Percentiles rank a stretch among this genome's conserved stretches.
Evolutionary conservation across 805 yeast genomes (phyloP).

Genomic region (Ogataea paraovalis): DNA sequence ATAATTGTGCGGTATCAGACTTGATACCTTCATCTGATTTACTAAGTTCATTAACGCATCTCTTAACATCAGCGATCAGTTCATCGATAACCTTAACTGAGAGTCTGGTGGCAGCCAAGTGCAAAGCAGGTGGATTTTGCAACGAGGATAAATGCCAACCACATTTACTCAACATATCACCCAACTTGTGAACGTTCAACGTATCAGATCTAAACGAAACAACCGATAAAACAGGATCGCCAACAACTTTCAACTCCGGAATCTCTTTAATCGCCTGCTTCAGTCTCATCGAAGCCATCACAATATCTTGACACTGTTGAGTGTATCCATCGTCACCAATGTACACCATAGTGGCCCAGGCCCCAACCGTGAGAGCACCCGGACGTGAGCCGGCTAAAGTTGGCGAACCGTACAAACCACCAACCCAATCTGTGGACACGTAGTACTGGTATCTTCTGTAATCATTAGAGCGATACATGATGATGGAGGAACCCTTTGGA

Average conservation of each 20-base stretch:
- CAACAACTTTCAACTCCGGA: conserved; percentile 64
- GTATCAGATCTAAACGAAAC: conserved; percentile 63
- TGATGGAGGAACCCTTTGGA: conserved; percentile 91
- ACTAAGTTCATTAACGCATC: conserved; percentile 38
- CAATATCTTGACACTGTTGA: conserved; percentile 61
- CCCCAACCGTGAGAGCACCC: conserved; percentile 95
- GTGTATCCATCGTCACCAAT: conserved; percentile 84
- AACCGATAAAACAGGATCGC: conserved; percentile 84
- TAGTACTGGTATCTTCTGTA: conserved; percentile 82
- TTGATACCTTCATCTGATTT: conserved; percentile 14
- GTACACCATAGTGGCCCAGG: conserved; percentile 89
- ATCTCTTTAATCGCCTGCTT: conserved; percentile 45
- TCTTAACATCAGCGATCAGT: conserved; percentile 49
- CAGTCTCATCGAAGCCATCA: conserved; percentile 58
- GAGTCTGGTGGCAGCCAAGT: conserved; percentile 79
- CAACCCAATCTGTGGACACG: conserved; percentile 80
- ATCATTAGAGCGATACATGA: conserved; percentile 74
- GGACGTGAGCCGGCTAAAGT: conserved; percentile 96
- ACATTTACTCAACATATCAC: conserved; percentile 63
- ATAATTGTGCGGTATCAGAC: conserved; percentile 78
- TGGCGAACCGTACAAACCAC: conserved; percentile 95
- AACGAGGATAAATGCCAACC: conserved; percentile 91
- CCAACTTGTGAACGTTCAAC: conserved; percentile 71
- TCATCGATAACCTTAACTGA: conserved; percentile 60
- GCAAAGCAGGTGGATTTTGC: conserved; percentile 89